These are phyloP conservation scores for Beauveria scarabaeidicola DNA, from an alignment of 2,329 filamentous ascomycete genomes.

Conservation along the genomic window DNA sequence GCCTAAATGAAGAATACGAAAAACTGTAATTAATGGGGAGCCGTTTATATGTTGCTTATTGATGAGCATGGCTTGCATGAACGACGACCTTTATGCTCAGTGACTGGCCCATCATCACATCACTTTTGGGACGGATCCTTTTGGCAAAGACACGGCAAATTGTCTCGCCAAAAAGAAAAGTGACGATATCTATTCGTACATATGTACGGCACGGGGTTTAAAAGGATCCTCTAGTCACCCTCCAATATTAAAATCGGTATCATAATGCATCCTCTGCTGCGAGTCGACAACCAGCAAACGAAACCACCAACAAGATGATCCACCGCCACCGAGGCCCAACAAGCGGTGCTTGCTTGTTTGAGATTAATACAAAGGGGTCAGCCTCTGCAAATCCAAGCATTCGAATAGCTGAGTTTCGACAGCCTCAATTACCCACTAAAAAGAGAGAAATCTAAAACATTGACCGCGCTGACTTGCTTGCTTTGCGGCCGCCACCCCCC, in stretches of 20 bases:
- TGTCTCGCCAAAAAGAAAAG: no score
- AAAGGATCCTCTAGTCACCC: conserved; percentile 4
- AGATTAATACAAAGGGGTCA: conserved; percentile 4
- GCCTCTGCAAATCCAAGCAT: not conserved
- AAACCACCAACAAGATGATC: not conserved
- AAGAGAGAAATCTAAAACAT: not conserved
- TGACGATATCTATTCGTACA: no score
- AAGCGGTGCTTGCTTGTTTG: not conserved
- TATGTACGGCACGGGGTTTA: not conserved
- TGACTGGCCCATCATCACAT: no score
- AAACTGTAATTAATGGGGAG: no score
- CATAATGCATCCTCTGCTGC: conserved; percentile 6
- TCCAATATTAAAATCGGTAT: conserved; percentile 11
- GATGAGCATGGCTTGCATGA: no score
- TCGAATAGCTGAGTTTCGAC: not conserved
- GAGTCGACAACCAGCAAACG: not conserved
- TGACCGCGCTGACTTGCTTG: not conserved
- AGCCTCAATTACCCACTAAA: not conserved
- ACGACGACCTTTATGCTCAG: no score
- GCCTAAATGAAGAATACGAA: no score
- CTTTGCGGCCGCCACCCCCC: not conserved
- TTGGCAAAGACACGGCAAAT: no score
- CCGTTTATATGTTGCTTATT: no score
- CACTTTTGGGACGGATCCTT: no score
- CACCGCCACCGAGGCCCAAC: not conserved